These are phyloP conservation scores for Kazachstania viticola DNA, from an alignment of 805 yeast genomes.

Conservation along the genomic window DNA sequence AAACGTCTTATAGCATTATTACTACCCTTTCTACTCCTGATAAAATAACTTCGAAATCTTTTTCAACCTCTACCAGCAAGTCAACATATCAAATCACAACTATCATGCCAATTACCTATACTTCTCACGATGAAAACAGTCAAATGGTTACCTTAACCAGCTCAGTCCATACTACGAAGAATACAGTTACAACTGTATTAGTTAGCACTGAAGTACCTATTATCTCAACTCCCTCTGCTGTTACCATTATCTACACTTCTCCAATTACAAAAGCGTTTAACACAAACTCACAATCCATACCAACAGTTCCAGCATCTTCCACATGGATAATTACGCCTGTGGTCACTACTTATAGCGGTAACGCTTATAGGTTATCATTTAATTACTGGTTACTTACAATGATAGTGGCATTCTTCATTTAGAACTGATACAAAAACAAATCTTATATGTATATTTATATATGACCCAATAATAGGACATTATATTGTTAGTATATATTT, in stretches of 20 bases:
- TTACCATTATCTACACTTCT: slow-evolving; percentile 2
- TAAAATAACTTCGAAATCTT: not conserved
- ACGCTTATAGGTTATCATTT: slow-evolving; percentile 1
- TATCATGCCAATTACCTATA: slow-evolving; percentile 4
- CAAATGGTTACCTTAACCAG: slow-evolving; percentile 7
- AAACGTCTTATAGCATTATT: too few relatives aligned
- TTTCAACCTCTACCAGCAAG: not conserved
- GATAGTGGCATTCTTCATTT: not conserved
- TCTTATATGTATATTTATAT: not conserved
- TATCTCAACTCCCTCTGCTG: slow-evolving; percentile 1
- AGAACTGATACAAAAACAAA: not conserved
- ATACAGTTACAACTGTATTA: slow-evolving; percentile 5
- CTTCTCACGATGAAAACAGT: slow-evolving; percentile 3
- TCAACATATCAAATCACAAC: not conserved
- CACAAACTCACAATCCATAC: not conserved
- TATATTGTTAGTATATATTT: too few relatives aligned
- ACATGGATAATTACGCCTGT: slow-evolving; percentile 3
- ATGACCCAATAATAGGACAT: not conserved
- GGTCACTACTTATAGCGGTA: slow-evolving; percentile 7
- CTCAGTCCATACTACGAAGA: slow-evolving; percentile 3
- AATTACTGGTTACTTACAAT: too few relatives aligned
- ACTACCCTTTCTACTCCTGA: too few relatives aligned
- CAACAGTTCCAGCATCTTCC: not conserved
- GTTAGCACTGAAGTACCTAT: slow-evolving; percentile 3
- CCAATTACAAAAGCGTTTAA: not conserved